Evolutionary conservation across 192 early-diverging fungal genomes (phyloP), one percentile per base, ranked within the genome.

Genomic region (Entomortierella beljakovae): DNA sequence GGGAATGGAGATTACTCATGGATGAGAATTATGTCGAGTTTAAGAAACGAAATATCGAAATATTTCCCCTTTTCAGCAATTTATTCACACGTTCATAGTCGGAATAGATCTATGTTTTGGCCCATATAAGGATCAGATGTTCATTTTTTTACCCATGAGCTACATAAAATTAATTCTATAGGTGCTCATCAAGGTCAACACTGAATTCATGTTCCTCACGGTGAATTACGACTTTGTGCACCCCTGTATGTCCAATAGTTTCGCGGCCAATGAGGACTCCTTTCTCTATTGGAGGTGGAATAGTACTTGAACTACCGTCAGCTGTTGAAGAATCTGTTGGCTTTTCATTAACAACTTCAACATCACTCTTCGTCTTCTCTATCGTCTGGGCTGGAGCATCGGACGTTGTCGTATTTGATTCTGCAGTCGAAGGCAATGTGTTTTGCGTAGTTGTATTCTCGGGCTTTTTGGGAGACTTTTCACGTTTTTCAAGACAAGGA

Each of bases 241-340:
- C 38, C 0, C 75, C 73, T 25, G 73, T 77, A 38, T 77, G 73
- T 3, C 73, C 73, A 68, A 77, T 77, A 3, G 73, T 77, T 49
- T 77, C 73, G 18, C 64, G 72, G 4, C 57, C 50, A 16, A 28
- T 35, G 26, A 22, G 29, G 49, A 22, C n/a, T 31, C 40, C 57
- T 42, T n/a, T 50, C 49, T 64, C 56, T 1, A 43, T 23, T 2
- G 71, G 62, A 13, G 55, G 25, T 0, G 71, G 63, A 16, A 46
- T 46, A 11, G 31, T 16, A 35, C 29, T 42, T 1, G 28, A 35
- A 6, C 23, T 35, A 9, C 9, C 18, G 0, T 7, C 23, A 15
- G 15, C 29, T 15, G 26, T 10, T 22, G 40, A 28, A 33, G 48
- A 51, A 2, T 32, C 9, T 25, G 32, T 16, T 29, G 31, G 37